phyloP scores from a whole-genome alignment of 164 flowering plant species.

The Magnolia kwangsiensis region DNA sequence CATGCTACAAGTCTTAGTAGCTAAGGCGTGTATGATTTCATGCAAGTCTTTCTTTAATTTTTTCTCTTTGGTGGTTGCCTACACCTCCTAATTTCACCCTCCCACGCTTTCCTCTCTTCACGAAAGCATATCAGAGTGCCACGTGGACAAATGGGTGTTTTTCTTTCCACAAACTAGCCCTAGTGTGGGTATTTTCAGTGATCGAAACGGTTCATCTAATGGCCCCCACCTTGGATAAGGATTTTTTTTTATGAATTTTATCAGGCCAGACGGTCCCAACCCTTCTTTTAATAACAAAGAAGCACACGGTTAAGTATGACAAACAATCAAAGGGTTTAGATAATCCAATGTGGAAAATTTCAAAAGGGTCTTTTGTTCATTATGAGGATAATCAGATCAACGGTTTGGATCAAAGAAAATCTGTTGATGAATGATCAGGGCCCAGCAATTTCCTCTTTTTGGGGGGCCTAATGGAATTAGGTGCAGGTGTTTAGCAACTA shows the following conservation, averaged over 20 bases:
- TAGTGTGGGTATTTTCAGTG: too few relatives aligned
- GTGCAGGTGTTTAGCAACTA: neutral
- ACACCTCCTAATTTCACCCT: neutral
- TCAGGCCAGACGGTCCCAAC: too few relatives aligned
- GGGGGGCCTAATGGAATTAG: neutral
- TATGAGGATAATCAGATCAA: neutral
- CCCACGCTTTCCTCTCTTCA: conserved; percentile 3
- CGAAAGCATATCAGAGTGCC: neutral
- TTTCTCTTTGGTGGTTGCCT: neutral
- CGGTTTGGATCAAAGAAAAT: neutral
- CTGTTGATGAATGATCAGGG: neutral
- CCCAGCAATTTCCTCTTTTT: neutral
- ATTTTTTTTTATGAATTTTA: too few relatives aligned
- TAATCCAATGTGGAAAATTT: neutral
- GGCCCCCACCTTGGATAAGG: too few relatives aligned
- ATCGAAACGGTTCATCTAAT: too few relatives aligned
- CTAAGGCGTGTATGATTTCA: neutral
- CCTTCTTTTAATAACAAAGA: too few relatives aligned
- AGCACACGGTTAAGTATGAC: neutral
- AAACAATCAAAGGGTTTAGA: neutral
- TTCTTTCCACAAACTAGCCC: neutral
- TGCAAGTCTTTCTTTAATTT: neutral
- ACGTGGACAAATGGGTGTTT: neutral
- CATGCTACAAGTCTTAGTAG: too few relatives aligned
- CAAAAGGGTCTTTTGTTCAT: neutral